Evolutionary conservation across 768 basidiomycete genomes (phyloP).

Genomic region (Agaricus blazei): DNA sequence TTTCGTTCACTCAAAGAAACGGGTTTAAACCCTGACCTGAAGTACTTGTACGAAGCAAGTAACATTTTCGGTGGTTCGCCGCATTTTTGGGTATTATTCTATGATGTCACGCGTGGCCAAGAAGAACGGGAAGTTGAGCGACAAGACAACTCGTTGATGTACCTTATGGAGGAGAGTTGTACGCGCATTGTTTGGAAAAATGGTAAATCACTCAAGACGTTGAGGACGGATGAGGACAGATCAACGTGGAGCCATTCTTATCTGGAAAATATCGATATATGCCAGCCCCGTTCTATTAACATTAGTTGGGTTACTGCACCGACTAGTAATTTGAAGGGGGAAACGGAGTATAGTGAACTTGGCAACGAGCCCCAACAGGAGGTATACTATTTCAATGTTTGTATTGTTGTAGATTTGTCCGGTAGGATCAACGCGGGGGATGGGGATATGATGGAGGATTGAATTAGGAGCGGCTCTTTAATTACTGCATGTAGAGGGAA

Average conservation of each 20-base stretch:
- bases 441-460: too few species aligned
- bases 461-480: too few species aligned
- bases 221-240: background rate
- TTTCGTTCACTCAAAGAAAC: slow-evolving; percentile 15
- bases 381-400: slow-evolving; percentile 2
- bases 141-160: background rate
- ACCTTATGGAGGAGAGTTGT: background rate
- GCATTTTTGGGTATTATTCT: background rate
- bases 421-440: too few species aligned
- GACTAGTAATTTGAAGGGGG: background rate
- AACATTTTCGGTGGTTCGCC: background rate
- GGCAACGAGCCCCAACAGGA: background rate
- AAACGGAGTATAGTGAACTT: background rate
- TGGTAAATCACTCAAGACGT: background rate
- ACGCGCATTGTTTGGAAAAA: background rate
- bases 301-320: slow-evolving; percentile 1
- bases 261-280: background rate
- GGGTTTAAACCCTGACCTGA: slow-evolving; percentile 14
- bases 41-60: slow-evolving; percentile 15
- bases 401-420: background rate
- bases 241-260: background rate
- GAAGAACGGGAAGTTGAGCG: background rate
- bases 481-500: too few species aligned
- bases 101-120: background rate
- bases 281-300: background rate